These are phyloP conservation scores for Fusarium sp. DNA, from an alignment of 2,329 filamentous ascomycete genomes.

Conservation along the genomic window DNA sequence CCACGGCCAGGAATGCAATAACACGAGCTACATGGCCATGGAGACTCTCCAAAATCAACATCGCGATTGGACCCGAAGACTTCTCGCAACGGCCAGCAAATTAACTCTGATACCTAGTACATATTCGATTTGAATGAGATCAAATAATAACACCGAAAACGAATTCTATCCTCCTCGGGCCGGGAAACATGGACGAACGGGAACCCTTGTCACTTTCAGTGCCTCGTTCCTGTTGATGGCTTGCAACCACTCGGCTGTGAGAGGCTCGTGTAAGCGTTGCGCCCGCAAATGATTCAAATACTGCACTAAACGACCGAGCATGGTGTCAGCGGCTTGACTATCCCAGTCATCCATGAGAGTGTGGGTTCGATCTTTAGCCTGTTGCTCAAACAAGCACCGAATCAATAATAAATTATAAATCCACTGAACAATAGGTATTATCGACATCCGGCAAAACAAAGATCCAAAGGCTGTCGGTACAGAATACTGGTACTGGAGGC, in stretches of 20 bases:
- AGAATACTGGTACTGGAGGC: neutral
- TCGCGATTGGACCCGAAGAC: neutral
- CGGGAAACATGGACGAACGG: slow-evolving; percentile 20
- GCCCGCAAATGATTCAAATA: slow-evolving; percentile 43
- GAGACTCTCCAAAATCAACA: neutral
- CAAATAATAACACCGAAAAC: slow-evolving; percentile 20
- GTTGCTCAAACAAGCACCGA: neutral
- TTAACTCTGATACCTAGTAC: neutral
- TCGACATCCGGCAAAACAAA: slow-evolving; percentile 25
- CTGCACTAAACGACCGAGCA: slow-evolving; percentile 36
- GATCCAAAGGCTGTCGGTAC: slow-evolving; percentile 4
- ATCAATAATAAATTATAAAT: neutral
- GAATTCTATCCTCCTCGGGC: slow-evolving; percentile 14
- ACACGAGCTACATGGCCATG: neutral
- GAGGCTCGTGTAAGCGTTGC: slow-evolving; percentile 39
- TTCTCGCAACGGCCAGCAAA: neutral
- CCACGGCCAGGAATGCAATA: neutral
- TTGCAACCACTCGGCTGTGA: slow-evolving; percentile 25
- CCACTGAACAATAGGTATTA: slow-evolving; percentile 2
- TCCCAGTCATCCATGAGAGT: slow-evolving; percentile 15
- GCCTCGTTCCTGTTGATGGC: slow-evolving; percentile 30
- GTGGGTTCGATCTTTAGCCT: slow-evolving; percentile 33
- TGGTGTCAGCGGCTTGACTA: slow-evolving; percentile 40
- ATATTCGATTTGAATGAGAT: neutral
- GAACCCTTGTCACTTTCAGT: slow-evolving; percentile 22